Evolutionary conservation across 331 rosid species (phyloP), one percentile per base, ranked within the genome.

Genomic region (Rosa hybrid): DNA sequence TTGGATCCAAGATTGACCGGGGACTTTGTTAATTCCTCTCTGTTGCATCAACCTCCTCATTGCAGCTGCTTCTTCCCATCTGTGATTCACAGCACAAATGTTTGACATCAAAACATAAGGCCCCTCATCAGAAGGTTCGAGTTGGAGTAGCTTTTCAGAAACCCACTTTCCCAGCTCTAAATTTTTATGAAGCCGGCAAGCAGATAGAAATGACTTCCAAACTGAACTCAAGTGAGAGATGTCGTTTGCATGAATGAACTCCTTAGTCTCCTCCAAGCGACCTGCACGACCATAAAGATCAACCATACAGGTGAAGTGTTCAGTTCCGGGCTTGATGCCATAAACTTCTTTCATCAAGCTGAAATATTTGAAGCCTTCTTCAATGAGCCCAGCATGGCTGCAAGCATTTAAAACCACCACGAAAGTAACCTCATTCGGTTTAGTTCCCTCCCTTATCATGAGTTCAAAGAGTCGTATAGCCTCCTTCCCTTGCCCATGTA

Each of bases 211-310:
- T 23, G 97, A 88, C 77, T 82, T 92, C 97, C 97, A 91, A n/a
- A 94, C 97, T 49, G 88, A 80, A 83, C 84, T 83, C 82, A 86
- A 68, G 81, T 88, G 92, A 82, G 94, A 90, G 76, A 94, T 80
- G 25, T 75, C 84, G 50, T 94, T 83, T 74, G 76, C 85, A 27
- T 75, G 73, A 81, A 94, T 90, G 56, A 94, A 92, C 56, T 86
- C 86, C 65, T 90, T 92, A 42, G 86, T 83, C 86, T 92, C 91
- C 54, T 64, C 74, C 82, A 94, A 86, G 65, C 18, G 78, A 82
- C 98, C 97, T 2, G 97, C 95, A 81, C 97, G 90, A 56, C 98
- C 97, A 67, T 86, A 94, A 79, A 94, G 92, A 90, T 94, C 96
- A 73, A 88, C 97, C 97, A 94, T 94, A 86, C 90, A 91, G 65